These are phyloP conservation scores for Fusarium sambucinum DNA, from an alignment of 2,329 filamentous ascomycete species.

Conservation along the genomic window DNA sequence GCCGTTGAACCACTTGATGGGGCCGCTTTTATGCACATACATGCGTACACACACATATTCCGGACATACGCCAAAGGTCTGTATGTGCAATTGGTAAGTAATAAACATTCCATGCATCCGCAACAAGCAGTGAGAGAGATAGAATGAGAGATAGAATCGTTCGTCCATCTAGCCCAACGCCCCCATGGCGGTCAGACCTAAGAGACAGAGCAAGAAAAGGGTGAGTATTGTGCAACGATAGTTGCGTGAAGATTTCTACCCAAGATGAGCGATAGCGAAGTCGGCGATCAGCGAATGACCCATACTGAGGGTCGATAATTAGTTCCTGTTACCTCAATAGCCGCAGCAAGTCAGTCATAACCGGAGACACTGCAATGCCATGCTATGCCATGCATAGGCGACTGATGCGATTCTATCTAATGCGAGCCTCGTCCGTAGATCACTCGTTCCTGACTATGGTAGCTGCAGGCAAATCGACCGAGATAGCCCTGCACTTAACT, in stretches of 20 bases:
- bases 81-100: not conserved
- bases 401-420: constrained; percentile 9
- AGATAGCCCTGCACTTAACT: constrained; percentile 15
- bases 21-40: constrained; percentile 2
- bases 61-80: not conserved
- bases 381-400: constrained; percentile 24
- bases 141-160: constrained; percentile 20
- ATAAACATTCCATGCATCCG: constrained; percentile 16
- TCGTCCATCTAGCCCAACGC: constrained; percentile 27
- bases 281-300: constrained; percentile 11
- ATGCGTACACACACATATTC: not conserved
- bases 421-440: constrained; percentile 12
- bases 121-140: constrained; percentile 23
- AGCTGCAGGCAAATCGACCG: constrained; percentile 22
- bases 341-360: constrained; percentile 8
- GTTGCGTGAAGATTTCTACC: constrained; percentile 1
- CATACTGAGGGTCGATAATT: not conserved
- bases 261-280: constrained; percentile 6
- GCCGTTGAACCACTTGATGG: constrained; percentile 2
- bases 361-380: constrained; percentile 4
- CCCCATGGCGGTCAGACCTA: constrained; percentile 47
- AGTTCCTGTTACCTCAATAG: constrained; percentile 1
- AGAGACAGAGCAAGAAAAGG: constrained; percentile 24
- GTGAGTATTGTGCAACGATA: not conserved
- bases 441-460: constrained; percentile 37